Percentiles rank a stretch among this genome's conserved stretches.
Evolutionary conservation across 192 early-diverging fungal species (phyloP).

Genomic region (Coemansia sp.): DNA sequence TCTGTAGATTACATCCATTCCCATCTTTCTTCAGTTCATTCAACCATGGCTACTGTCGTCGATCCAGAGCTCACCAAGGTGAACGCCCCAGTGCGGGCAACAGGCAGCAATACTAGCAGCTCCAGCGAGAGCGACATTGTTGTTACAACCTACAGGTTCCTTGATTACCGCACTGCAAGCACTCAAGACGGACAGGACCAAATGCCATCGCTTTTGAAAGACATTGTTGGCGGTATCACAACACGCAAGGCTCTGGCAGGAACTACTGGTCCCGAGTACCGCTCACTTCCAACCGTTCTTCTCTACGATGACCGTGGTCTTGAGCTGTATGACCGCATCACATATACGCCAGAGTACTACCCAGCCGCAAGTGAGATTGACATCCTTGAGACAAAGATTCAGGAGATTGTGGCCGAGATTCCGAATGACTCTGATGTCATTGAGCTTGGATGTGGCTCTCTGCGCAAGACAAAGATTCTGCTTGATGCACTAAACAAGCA

Average conservation of each 20-base stretch:
- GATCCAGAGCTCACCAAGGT: not conserved
- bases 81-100: not conserved
- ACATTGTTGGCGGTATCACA: slow-evolving; percentile 28
- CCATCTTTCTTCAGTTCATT: not conserved
- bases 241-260: slow-evolving; percentile 21
- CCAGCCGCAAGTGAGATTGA: slow-evolving; percentile 83
- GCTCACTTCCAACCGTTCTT: slow-evolving; percentile 73
- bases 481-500: slow-evolving; percentile 71
- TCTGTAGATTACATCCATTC: not conserved
- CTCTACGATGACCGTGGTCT: slow-evolving; percentile 85
- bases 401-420: slow-evolving; percentile 65
- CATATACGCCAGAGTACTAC: slow-evolving; percentile 85
- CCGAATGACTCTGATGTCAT: slow-evolving; percentile 71
- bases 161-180: slow-evolving; percentile 1
- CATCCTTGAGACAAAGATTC: slow-evolving; percentile 66
- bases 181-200: not conserved
- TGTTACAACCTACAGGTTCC: not conserved
- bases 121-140: not conserved
- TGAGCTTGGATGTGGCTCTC: slow-evolving; percentile 87
- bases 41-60: not conserved
- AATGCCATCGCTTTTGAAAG: slow-evolving; percentile 25
- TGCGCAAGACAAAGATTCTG: slow-evolving; percentile 86
- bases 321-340: slow-evolving; percentile 89
- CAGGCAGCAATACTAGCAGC: not conserved
- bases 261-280: not conserved